Evolutionary conservation across 1,284 basidiomycete species (phyloP), one percentile per base, ranked within the genome.

Genomic region (Sphaerobolus stellatus): DNA sequence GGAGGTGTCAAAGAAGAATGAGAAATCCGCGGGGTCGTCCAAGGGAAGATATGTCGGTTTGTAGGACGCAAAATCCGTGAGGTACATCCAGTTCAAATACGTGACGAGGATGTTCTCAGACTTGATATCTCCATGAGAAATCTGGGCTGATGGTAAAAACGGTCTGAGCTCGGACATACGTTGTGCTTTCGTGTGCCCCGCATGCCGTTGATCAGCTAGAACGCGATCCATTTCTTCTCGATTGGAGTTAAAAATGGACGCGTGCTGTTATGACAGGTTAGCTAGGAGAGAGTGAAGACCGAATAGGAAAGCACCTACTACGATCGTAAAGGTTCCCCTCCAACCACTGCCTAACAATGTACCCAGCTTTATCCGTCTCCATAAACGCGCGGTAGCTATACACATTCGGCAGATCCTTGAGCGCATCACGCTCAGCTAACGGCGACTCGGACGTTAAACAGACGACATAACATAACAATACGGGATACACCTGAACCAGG

Each of bases 151-250:
- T 20, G 11, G 11, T 22, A n/a, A 13, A 43, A 3, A 22, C 3
- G 41, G 28, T n/a, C n/a, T n/a, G 41, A 22, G 28, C 3, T 13
- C 11, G 28, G 4, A 14, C 28, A 54, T 48, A 78, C 78, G 58
- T 78, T 77, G 57, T 88, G 84, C 52, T 85, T 86, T 24, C 92
- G 83, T 1, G 92, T 84, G 60, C 94, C 92, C 29, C 88, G 82
- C 56, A 99, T 80, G 2, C 89, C 93, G 28, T 84, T 88, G 50
- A 99, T 76, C 1, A 99, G 78, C 70, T 99, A 96, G 67, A 94
- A 99, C 0, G 91, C 88, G 59, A 99, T 93, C 97, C 97, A 99
- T 66, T 94, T 93, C 80, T 99, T 99, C 77, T 99, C 97, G 43
- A 98, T 82, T 50, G 79, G 69, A 55, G 86, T 89, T 48, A 99